Percentiles rank a stretch among this genome's conserved stretches.
Conservation (phyloP, 768 basidiomycete species). For the Leccinum aurantiacum region DNA sequence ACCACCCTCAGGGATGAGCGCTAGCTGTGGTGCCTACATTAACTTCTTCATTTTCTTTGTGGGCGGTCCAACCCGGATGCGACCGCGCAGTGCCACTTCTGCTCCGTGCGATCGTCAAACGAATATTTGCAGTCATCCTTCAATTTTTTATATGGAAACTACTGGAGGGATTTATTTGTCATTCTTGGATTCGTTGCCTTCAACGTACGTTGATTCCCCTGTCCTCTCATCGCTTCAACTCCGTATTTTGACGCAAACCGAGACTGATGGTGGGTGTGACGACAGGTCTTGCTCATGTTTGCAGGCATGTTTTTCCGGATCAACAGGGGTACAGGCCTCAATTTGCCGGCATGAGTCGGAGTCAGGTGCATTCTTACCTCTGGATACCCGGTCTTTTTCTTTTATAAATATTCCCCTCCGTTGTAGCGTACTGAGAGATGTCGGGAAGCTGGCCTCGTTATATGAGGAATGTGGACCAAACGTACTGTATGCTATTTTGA, state of each 20-base stretch:
- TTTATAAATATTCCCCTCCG: not conserved
- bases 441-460: not conserved
- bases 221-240: too few species aligned
- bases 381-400: not conserved
- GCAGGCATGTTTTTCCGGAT: slow-evolving; percentile 34
- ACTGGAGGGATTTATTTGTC: slow-evolving; percentile 14
- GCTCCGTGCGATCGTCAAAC: slow-evolving; percentile 52
- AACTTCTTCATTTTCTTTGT: slow-evolving; percentile 43
- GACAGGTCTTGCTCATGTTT: slow-evolving; percentile 31
- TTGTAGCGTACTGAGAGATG: not conserved
- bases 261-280: not conserved
- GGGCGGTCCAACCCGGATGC: slow-evolving; percentile 59
- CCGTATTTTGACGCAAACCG: not conserved
- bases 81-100: slow-evolving; percentile 52
- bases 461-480: not conserved
- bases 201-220: slow-evolving; percentile 37
- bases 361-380: not conserved
- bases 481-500: not conserved
- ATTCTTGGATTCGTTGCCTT: slow-evolving; percentile 31
- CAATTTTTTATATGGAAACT: slow-evolving; percentile 8
- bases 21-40: slow-evolving; percentile 50
- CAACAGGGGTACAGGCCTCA: slow-evolving; percentile 2
- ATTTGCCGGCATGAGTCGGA: not conserved
- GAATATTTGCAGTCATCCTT: slow-evolving; percentile 26
- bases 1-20: slow-evolving; percentile 50